phyloP scores from a whole-genome alignment of 78 protist species.

The Chrysochromulina parva region DNA sequence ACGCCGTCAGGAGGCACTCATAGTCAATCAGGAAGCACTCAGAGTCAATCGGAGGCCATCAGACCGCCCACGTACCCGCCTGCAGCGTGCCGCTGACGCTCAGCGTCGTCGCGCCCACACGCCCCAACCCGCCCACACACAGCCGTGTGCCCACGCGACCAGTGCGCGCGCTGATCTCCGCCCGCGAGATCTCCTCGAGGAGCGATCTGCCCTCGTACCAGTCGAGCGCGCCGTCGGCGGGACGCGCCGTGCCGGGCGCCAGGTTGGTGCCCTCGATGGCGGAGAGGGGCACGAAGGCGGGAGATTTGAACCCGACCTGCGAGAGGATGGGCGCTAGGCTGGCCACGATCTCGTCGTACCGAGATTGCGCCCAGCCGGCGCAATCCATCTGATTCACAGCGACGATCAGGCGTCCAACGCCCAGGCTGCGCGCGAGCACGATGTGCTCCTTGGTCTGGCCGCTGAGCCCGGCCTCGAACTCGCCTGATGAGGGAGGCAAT shows the following conservation, averaged over 20 bases:
- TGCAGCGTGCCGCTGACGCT: not conserved
- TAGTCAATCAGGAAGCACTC: not conserved
- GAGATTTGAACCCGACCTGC: not conserved
- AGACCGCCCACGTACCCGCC: conserved; percentile 7
- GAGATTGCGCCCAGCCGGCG: not conserved
- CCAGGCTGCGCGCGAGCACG: conserved; percentile 19
- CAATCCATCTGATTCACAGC: conserved; percentile 43
- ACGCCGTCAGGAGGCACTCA: not conserved
- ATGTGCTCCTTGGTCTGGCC: conserved; percentile 55
- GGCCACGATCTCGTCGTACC: not conserved
- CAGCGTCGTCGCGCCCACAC: not conserved
- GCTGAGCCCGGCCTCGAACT: conserved; percentile 36
- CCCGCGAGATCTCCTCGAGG: conserved; percentile 5
- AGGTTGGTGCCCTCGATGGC: conserved; percentile 30
- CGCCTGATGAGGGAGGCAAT: too few relatives aligned
- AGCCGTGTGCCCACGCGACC: not conserved
- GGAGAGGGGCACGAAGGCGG: conserved; percentile 25
- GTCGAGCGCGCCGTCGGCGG: not conserved
- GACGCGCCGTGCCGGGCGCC: not conserved
- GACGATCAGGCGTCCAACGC: conserved; percentile 16
- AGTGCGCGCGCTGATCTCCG: not conserved
- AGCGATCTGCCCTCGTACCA: conserved; percentile 35
- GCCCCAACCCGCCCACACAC: not conserved
- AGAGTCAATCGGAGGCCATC: too few relatives aligned
- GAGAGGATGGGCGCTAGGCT: not conserved